Percentiles rank a stretch among this genome's conserved stretches.
Conservation (phyloP, 768 basidiomycete genomes). For the Boletellus emodensis region DNA sequence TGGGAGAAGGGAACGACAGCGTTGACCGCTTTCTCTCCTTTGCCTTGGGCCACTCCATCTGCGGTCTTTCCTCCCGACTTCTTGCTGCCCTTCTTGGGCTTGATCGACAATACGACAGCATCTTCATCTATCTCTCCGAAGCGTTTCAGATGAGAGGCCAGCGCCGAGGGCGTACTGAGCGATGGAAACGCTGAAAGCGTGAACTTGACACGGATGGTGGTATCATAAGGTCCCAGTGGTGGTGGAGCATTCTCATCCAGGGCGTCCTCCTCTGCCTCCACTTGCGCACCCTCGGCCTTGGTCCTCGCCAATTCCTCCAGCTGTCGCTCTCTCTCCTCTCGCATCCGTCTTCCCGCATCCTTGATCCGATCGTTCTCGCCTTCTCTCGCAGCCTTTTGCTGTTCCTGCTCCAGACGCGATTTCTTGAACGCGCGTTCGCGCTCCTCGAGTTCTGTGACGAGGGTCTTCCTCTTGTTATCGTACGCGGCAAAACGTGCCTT, state of each 20-base stretch:
- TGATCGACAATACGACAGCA: slow-evolving; percentile 66
- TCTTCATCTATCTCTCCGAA: slow-evolving; percentile 63
- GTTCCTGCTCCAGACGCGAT: slow-evolving; percentile 55
- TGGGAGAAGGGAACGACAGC: slow-evolving; percentile 76
- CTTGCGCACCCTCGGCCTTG: slow-evolving; percentile 26
- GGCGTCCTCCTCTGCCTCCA: slow-evolving; percentile 30
- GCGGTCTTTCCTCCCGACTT: slow-evolving; percentile 31
- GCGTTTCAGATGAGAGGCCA: slow-evolving; percentile 43
- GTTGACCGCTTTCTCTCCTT: slow-evolving; percentile 49
- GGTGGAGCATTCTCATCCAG: slow-evolving; percentile 52
- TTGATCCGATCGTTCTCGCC: slow-evolving; percentile 69
- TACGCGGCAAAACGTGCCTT: slow-evolving; percentile 66
- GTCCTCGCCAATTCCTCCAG: slow-evolving; percentile 40
- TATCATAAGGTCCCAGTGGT: slow-evolving; percentile 61
- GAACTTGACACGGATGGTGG: slow-evolving; percentile 73
- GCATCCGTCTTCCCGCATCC: slow-evolving; percentile 64
- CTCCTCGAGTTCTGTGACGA: slow-evolving; percentile 77
- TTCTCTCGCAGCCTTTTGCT: slow-evolving; percentile 50
- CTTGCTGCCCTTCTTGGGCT: slow-evolving; percentile 42
- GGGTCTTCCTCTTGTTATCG: slow-evolving; percentile 67
- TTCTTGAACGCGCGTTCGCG: slow-evolving; percentile 77
- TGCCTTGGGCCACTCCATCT: slow-evolving; percentile 40
- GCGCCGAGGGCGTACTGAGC: slow-evolving; percentile 18
- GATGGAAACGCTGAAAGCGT: slow-evolving; percentile 47
- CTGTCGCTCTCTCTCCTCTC: slow-evolving; percentile 63